Conservation (phyloP, 2,329 filamentous ascomycete species). For the Botryotinia calthae region DNA sequence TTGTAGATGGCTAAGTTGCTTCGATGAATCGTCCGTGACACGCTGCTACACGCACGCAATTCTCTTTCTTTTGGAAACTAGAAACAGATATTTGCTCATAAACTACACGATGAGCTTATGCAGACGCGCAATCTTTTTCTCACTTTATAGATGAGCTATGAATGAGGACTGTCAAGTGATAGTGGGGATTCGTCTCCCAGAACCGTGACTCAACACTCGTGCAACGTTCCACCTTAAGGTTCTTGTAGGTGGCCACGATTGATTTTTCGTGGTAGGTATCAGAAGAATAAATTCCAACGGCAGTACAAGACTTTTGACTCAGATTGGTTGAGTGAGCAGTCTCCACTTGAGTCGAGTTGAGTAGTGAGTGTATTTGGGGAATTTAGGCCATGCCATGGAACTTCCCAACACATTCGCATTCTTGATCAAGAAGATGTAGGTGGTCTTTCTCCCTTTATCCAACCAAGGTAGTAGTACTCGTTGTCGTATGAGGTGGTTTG, state of each 20-base stretch:
- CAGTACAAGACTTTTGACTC: not conserved
- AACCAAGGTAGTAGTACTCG: not conserved
- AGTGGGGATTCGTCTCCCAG: not conserved
- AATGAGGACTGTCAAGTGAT: not conserved
- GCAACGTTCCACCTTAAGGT: not conserved
- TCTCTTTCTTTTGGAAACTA: not conserved
- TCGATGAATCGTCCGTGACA: not conserved
- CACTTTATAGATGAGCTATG: not conserved
- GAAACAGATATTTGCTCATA: not conserved
- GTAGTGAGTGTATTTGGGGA: not conserved
- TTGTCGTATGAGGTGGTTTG: not conserved
- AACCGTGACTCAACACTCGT: not conserved
- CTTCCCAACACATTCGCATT: not conserved
- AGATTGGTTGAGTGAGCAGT: too few relatives aligned
- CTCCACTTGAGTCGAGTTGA: not conserved
- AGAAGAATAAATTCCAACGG: not conserved
- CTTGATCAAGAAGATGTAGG: not conserved
- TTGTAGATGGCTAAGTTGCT: not conserved
- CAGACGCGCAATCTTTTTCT: not conserved
- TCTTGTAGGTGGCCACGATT: not conserved
- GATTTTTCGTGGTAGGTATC: too few relatives aligned
- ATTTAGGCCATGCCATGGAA: not conserved
- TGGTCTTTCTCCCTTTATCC: not conserved
- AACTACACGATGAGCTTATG: not conserved
- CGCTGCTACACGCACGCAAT: too few relatives aligned